Base-by-base conservation (phyloP, 1,139 yeast genomes). In the Williopsis jadinii region DNA sequence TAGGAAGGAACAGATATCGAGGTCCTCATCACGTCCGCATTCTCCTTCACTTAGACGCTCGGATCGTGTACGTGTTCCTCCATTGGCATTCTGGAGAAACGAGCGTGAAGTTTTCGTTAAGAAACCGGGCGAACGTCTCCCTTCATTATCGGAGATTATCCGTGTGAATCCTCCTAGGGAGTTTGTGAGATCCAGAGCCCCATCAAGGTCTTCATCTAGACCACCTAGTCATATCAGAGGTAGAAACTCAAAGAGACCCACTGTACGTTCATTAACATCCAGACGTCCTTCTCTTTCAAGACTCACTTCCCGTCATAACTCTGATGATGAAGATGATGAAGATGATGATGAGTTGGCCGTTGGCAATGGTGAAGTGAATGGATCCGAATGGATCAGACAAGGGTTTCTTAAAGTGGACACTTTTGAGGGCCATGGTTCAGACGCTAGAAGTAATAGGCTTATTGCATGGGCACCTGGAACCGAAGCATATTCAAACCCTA, bases 71-170 rank as follows among this genome's bases (percentile, higher is more conserved):
- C 74, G 75, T 49, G 71, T 84, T 8, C 77, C 83, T 2, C 95
- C 95, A 0, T 65, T 87, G 49, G 92, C 88, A 10, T 84, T 72
- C 58, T 87, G 97, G 96, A 75, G 85, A 59, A 84, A 84, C 56
- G 96, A 88, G 60, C 69, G 80, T 45, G 74, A 84, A 32, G 75
- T 84, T 2, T 86, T 83, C 54, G 73, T 80, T 51, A 66, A 66
- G 50, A 76, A 70, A 38, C 60, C 66, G 24, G 64, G 66, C 11
- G 67, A 67, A 13, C 77, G 80, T 2, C 68, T 80, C n/a, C 78
- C 79, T 44, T 76, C 76, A 41, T 73, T 82, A 28, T 71, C 74
- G 43, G 77, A 75, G 49, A 77, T 82, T 36, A 71, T 80, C 11
- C 77, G 75, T 34, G 66, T 69, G 4, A 73, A 72, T 3, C 75